A percentile compares a stretch with the other conserved stretches of the same genome.
Evolutionary conservation across 495 filamentous ascomycete species (phyloP).

Genomic region (Chaetomium tenue): DNA sequence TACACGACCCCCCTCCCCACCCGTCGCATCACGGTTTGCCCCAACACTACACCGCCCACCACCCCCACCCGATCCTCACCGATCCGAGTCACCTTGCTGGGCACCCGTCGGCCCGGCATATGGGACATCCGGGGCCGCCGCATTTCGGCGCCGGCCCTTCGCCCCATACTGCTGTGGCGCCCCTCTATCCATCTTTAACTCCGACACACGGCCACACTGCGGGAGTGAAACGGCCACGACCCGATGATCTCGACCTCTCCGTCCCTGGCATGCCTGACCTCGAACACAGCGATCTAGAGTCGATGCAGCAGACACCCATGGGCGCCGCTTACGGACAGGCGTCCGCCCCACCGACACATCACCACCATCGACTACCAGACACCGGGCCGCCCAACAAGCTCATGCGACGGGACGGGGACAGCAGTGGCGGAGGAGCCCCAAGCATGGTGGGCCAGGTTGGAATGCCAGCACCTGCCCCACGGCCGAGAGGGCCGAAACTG

Average conservation of each 20-base stretch:
- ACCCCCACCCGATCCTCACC: conserved; percentile 51
- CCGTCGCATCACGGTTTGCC: conserved; percentile 49
- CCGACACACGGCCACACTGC: conserved; percentile 42
- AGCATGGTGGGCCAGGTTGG: conserved; percentile 77
- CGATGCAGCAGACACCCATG: conserved; percentile 51
- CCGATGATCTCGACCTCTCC: conserved; percentile 52
- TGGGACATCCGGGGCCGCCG: conserved; percentile 47
- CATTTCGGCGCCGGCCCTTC: conserved; percentile 47
- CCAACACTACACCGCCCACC: conserved; percentile 52
- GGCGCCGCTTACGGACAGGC: conserved; percentile 45
- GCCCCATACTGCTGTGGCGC: conserved; percentile 44
- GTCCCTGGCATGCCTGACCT: conserved; percentile 50
- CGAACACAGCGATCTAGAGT: conserved; percentile 49
- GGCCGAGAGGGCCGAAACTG: conserved; percentile 77
- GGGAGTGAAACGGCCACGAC: conserved; percentile 48
- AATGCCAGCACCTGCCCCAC: conserved; percentile 74
- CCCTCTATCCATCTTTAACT: conserved; percentile 48
- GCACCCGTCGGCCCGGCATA: conserved; percentile 46
- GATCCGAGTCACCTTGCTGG: conserved; percentile 47
- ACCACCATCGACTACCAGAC: conserved; percentile 71
- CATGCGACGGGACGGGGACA: conserved; percentile 52
- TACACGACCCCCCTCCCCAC: conserved; percentile 44
- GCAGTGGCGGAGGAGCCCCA: conserved; percentile 51
- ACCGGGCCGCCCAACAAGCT: conserved; percentile 59
- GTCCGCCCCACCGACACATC: conserved; percentile 53